Percentiles rank a stretch among this genome's conserved stretches.
These are phyloP conservation scores for Lithospermum erythrorhizon DNA, from an alignment of 257 asterid genomes.

Conservation along the genomic window DNA sequence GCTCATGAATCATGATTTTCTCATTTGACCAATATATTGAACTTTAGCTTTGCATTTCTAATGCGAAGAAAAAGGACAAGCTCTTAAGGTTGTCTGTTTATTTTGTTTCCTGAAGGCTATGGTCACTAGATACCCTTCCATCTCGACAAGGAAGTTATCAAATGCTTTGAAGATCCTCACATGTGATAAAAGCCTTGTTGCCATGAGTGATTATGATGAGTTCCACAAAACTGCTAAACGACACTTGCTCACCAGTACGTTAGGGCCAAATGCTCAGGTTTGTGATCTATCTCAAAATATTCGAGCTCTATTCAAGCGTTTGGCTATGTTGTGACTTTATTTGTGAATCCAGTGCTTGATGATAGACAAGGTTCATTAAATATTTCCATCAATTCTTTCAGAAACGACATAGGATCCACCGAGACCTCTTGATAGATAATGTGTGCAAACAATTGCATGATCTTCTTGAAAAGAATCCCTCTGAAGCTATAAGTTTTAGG, in stretches of 20 bases:
- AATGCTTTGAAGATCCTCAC: constrained; percentile 71
- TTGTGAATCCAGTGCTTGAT: background rate
- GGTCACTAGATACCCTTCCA: constrained; percentile 64
- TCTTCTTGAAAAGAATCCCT: constrained; percentile 29
- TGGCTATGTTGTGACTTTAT: background rate
- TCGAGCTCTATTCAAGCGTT: background rate
- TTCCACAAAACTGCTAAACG: constrained; percentile 48
- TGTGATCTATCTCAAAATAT: background rate
- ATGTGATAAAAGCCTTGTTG: constrained; percentile 49
- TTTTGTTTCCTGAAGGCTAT: constrained; percentile 49
- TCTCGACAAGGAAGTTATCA: constrained; percentile 78
- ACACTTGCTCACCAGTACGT: constrained; percentile 42
- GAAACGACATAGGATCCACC: constrained; percentile 54
- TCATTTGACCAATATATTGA: too few relatives aligned
- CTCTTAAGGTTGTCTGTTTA: background rate
- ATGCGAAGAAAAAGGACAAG: background rate
- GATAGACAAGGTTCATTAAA: background rate
- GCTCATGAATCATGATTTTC: too few relatives aligned
- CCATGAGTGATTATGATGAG: constrained; percentile 71
- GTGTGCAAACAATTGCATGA: constrained; percentile 25
- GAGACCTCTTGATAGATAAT: constrained; percentile 46
- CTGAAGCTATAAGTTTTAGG: constrained; percentile 51
- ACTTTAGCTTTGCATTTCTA: background rate
- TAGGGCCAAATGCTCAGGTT: constrained; percentile 84
- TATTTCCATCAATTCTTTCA: constrained; percentile 18